Conservation (phyloP, 1,284 basidiomycete genomes). For the Apiotrichum veenhuisii region DNA sequence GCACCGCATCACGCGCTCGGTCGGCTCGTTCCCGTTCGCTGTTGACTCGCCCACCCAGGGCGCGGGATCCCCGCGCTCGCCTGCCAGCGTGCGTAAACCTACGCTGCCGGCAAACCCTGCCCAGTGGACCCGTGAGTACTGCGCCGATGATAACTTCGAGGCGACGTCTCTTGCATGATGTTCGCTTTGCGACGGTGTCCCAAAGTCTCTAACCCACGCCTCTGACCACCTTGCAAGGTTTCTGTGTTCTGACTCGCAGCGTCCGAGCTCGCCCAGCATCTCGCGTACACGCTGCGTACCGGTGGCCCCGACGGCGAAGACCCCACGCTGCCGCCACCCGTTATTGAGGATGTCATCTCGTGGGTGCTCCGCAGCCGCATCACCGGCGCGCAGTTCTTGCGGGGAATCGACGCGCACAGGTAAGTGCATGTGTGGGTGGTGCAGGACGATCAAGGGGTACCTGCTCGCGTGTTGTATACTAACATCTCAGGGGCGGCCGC, state of each 20-base stretch:
- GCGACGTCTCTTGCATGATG: too few relatives aligned
- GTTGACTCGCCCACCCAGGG: background rate
- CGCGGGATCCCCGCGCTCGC: background rate
- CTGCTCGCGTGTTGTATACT: too few relatives aligned
- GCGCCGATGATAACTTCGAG: too few relatives aligned
- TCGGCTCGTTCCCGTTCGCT: conserved; percentile 3
- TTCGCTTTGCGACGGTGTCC: too few relatives aligned
- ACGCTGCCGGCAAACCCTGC: conserved; percentile 30
- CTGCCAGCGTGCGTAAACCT: background rate
- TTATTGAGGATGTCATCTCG: conserved; percentile 42
- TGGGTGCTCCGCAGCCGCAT: conserved; percentile 42
- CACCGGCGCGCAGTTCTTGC: conserved; percentile 33
- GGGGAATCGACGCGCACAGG: conserved; percentile 28
- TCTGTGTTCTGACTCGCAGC: conserved; percentile 7
- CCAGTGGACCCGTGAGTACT: conserved; percentile 33
- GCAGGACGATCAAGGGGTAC: too few relatives aligned
- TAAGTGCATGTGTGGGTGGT: conserved; percentile 9
- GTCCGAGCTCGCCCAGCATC: conserved; percentile 37
- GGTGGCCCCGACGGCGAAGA: conserved; percentile 38
- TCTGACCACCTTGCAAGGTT: background rate
- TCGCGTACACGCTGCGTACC: conserved; percentile 32
- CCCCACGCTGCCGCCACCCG: conserved; percentile 32
- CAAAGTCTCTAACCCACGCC: too few relatives aligned
- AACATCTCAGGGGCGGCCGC: conserved; percentile 14
- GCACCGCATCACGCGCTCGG: conserved; percentile 6